Evolutionary conservation across 129 eudicot genomes (phyloP), one percentile per base, ranked within the genome.

Genomic region (Chrysanthemum makinoi): DNA sequence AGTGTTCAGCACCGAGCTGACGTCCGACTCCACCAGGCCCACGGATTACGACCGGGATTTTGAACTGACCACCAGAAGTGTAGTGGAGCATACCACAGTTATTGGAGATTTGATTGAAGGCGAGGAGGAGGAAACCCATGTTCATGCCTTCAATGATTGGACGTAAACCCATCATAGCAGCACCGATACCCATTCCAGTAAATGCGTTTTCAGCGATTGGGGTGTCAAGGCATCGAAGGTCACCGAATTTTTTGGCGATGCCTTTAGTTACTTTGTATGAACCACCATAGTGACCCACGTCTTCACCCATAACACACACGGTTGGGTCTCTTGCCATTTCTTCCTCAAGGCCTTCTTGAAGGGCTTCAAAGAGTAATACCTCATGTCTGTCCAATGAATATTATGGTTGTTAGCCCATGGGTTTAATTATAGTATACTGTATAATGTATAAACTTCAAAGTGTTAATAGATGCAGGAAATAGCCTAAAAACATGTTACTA

Each of bases 61-160:
- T 94, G 69, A 94, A 94, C 74, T 94, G 98, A 5, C 97, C 98
- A 2, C 96, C 98, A 24, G 95, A 91, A 11, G 98, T 91, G 91
- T 91, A 91, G 81, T 91, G 98, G 62, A 91, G 98, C 98, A 91
- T 91, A 15, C 98, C 98, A 68, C 98, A 91, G 78, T 91, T 91
- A 82, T 91, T 89, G n/a, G 98, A 91, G 75, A 91, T 91, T 55
- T 91, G 98, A 65, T 39, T 39, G 46, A 39, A 39, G 46, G 98
- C 98, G 2, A 93, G 81, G 53, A 93, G 90, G 69, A 93, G 95
- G 73, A 89, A 93, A 6, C 98, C 98, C 98, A 93, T 93, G 82
- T 93, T 93, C 98, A 93, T 93, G 56, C 98, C 98, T 75, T 93
- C 98, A 5, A 93, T 76, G 16, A 93, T 73, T 3, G 98, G 98